Percentiles rank a stretch among this genome's conserved stretches.
Evolutionary conservation across 2,329 filamentous ascomycete genomes (phyloP).

Genomic region (Ceratocystis destructans): DNA sequence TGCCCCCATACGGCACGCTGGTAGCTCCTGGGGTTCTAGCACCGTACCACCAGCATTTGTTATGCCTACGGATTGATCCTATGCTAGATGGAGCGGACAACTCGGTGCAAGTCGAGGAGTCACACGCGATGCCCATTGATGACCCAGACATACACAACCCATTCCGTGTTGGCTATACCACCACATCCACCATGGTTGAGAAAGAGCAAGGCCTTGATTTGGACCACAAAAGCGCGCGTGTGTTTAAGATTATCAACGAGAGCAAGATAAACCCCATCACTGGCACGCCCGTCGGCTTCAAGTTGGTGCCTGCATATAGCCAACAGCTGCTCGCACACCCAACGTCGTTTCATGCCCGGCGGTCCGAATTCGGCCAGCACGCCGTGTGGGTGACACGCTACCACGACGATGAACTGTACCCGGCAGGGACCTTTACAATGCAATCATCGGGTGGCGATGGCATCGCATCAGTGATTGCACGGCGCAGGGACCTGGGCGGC

Average conservation of each 20-base stretch:
- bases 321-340: conserved; percentile 32
- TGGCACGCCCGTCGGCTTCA: conserved; percentile 34
- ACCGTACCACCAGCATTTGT: conserved; percentile 56
- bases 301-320: conserved; percentile 34
- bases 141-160: conserved; percentile 35
- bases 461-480: conserved; percentile 30
- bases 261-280: conserved; percentile 31
- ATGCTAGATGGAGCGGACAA: conserved; percentile 47
- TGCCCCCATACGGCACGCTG: conserved; percentile 43
- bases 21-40: conserved; percentile 49
- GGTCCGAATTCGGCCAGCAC: conserved; percentile 33
- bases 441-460: conserved; percentile 33
- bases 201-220: conserved; percentile 36
- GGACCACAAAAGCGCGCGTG: conserved; percentile 34
- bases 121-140: conserved; percentile 31
- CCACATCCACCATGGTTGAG: conserved; percentile 32
- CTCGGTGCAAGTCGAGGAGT: conserved; percentile 33
- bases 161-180: conserved; percentile 35
- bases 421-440: conserved; percentile 33
- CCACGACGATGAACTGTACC: conserved; percentile 31
- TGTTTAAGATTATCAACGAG: conserved; percentile 38
- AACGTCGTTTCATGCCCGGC: conserved; percentile 28
- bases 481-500: conserved; percentile 24
- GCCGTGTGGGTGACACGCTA: conserved; percentile 35
- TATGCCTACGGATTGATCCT: conserved; percentile 51